Evolutionary conservation across 1,139 yeast species (phyloP), one percentile per base, ranked within the genome.

Genomic region (Zygosaccharomyces pseudobailii): DNA sequence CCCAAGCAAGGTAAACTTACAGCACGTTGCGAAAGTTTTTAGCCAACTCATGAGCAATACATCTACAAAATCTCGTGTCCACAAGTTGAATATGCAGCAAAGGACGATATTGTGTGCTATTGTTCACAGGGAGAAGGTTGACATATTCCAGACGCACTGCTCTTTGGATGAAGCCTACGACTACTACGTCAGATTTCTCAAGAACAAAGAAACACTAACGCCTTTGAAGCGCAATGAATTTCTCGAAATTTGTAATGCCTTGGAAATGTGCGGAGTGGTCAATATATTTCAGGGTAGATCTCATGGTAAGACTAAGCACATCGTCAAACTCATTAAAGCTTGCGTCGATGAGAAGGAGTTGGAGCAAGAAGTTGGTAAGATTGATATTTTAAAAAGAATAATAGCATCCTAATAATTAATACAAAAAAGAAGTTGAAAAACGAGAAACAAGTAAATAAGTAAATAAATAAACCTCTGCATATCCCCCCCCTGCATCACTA

Each of bases 21-120:
- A 83, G 13, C 95, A 87, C 58, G 79, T 92, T 44, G 94, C 96
- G 17, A 79, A 76, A 58, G 85, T 87, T 2, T 89, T 96, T 59
- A 72, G 84, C 49, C 72, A 65, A 52, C 80, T 71, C 47, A 73
- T 73, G 60, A 76, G 62, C 59, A 75, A 74, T 6, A 71, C 74
- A 4, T 71, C 79, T 17, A 65, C 74, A 3, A 69, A 69, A 31
- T 57, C 70, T 6, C 74, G 83, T 47, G 69, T 89, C 51, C 64
- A 71, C 39, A 73, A 71, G 34, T 71, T 92, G 53, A 90, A 87
- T 58, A 70, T 90, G 51, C 85, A 87, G 57, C 97, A 90, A 63
- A 84, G 86, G 58, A 81, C 87, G 2, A 78, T 88, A 1, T 69
- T 85, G 27, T 78, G 87, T 57, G 72, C 83, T 51, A 68, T 85